Evolutionary conservation across 2,329 filamentous ascomycete genomes (phyloP), one percentile per base, ranked within the genome.

Genomic region (Fusarium sp.): DNA sequence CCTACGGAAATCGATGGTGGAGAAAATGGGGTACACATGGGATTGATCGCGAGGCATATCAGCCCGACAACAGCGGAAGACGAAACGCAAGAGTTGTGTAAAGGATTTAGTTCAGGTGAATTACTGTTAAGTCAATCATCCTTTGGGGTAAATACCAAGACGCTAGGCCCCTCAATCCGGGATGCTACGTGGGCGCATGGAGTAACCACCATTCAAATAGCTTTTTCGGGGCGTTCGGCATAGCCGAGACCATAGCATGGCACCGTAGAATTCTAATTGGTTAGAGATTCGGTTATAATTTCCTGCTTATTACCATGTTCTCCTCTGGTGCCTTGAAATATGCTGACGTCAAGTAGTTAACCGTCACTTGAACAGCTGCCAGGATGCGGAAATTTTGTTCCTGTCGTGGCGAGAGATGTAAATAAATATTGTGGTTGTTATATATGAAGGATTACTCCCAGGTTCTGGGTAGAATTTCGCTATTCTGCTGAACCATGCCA

Each of bases 1-100:
- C 63, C 1, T 67, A 67, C 3, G 64, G 64, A 13, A 17, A 32
- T 10, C 56, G 64, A 0, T 67, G 64, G 64, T 67, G 64, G 64
- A 17, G 27, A 6, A 67, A 38, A 67, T 67, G 64, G 64, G 64
- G 64, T 3, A 67, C 64, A 0, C 23, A 42, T 3, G 41, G 26
- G 2, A 17, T 67, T 9, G 44, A 63, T 10, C 23, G 32, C 4
- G 49, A 67, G 15, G 64, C 48, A 3, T 67, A 67, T 10, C 35
- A 30, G 3, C 42, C 49, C 3, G 35, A 46, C 1, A 33, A 40
- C 5, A 55, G 14, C 1, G 30, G 7, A 3, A 53, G 64, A 5
- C 20, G 40, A 5, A 67, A 67, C 4, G 64, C 64, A 3, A 67
- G 64, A 6, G 56, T 67, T 17, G 59, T 65, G 8, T 65, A 18